phyloP scores from a whole-genome alignment of 306 rosid species.

The Gastrolobium villosum region DNA sequence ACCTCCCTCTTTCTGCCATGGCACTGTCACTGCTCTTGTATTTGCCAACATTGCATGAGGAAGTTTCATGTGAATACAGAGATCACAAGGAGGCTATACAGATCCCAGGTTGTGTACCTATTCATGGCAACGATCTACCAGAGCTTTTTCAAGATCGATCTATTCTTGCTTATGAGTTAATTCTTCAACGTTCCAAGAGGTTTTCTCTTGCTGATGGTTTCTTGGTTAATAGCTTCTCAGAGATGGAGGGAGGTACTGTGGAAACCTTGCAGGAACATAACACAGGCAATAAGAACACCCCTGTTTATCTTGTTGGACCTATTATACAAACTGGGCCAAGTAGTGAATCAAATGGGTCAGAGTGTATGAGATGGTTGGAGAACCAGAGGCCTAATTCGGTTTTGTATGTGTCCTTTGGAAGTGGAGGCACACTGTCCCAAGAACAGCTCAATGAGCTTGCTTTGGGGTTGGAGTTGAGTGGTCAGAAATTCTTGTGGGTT shows the following conservation, averaged over 20 bases:
- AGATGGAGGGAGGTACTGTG: constrained; percentile 5
- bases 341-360: not conserved
- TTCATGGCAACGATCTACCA: constrained; percentile 47
- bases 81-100: constrained; percentile 36
- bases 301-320: constrained; percentile 44
- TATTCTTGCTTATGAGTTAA: constrained; percentile 37
- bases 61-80: constrained; percentile 46
- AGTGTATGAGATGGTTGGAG: constrained; percentile 45
- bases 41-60: constrained; percentile 38
- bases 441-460: constrained; percentile 48
- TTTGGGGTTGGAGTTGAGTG: constrained; percentile 50
- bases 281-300: not conserved
- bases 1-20: constrained; percentile 42
- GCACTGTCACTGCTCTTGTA: constrained; percentile 44
- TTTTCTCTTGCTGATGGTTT: constrained; percentile 19
- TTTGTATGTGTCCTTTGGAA: constrained; percentile 54
- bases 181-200: not conserved
- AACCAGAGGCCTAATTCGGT: constrained; percentile 32
- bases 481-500: constrained; percentile 49
- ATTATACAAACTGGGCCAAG: constrained; percentile 34
- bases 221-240: constrained; percentile 42
- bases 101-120: constrained; percentile 44
- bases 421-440: constrained; percentile 42
- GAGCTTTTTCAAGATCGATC: constrained; percentile 42
- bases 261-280: not conserved